These are phyloP conservation scores for Pharnaceum exiguum DNA, from an alignment of 148 eudicot genomes.

Conservation along the genomic window DNA sequence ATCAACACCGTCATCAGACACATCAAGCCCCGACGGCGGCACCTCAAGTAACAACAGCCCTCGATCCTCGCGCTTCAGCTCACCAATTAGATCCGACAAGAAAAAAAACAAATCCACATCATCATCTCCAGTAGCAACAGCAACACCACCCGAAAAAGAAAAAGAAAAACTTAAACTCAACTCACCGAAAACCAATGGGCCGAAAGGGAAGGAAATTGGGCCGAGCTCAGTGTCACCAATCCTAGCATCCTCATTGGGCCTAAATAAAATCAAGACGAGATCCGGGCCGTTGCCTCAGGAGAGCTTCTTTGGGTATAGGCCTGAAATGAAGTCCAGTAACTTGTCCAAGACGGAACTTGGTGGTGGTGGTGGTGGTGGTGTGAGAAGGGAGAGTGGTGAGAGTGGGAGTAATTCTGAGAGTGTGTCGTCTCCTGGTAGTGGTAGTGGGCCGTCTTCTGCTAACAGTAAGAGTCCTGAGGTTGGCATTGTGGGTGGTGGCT, in stretches of 20 bases:
- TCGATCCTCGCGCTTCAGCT: slow-evolving; percentile 62
- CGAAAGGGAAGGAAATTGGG: slow-evolving; percentile 20
- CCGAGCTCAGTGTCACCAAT: slow-evolving; percentile 69
- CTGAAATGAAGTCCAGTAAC: slow-evolving; percentile 72
- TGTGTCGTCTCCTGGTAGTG: slow-evolving; percentile 53
- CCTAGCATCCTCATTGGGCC: slow-evolving; percentile 81
- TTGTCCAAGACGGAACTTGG: slow-evolving; percentile 42
- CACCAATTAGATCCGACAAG: slow-evolving; percentile 72
- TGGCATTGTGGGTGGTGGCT: slow-evolving; percentile 22
- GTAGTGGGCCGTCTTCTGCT: slow-evolving; percentile 45
- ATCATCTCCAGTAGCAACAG: no score
- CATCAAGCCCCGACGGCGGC: slow-evolving; percentile 72
- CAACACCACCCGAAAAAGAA: slow-evolving; percentile 26
- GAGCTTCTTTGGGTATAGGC: slow-evolving; percentile 72
- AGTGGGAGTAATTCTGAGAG: slow-evolving; percentile 51
- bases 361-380: slow-evolving; percentile 16
- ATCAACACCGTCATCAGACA: no score
- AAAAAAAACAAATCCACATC: slow-evolving; percentile 33
- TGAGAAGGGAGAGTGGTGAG: slow-evolving; percentile 30
- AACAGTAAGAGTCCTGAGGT: slow-evolving; percentile 47
- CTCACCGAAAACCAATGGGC: neutral
- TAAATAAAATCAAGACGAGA: slow-evolving; percentile 94
- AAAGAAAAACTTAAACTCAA: no score
- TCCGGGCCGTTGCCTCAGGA: slow-evolving; percentile 99
- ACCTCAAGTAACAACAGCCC: slow-evolving; percentile 81